Conservation (phyloP, 495 filamentous ascomycete genomes). For the Talaromyces nanjingensis region DNA sequence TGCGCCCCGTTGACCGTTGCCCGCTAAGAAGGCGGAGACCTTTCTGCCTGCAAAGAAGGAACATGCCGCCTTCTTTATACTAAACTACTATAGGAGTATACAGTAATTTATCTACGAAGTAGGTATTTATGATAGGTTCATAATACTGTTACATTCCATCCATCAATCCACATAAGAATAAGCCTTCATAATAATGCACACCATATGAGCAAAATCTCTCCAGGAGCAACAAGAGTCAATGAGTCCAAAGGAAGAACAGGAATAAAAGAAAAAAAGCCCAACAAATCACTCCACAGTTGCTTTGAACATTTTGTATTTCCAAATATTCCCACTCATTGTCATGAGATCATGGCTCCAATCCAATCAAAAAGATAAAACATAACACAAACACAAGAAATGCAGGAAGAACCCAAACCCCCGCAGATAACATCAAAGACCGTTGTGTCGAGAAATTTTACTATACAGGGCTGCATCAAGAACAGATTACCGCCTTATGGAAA, state of each 20-base stretch:
- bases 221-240: conserved; percentile 3
- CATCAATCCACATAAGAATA: conserved; percentile 1
- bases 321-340: not conserved
- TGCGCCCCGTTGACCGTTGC: not conserved
- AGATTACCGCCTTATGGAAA: conserved; percentile 11
- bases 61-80: no score
- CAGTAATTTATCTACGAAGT: no score
- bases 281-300: not conserved
- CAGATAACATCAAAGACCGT: not conserved
- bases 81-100: no score
- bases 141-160: conserved; percentile 8
- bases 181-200: conserved; percentile 7
- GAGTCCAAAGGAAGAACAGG: conserved; percentile 1
- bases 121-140: no score
- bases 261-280: not conserved
- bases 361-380: not conserved
- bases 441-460: conserved; percentile 23
- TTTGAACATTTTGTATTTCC: conserved; percentile 1
- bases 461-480: conserved; percentile 36
- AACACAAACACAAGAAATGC: not conserved
- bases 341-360: conserved; percentile 1
- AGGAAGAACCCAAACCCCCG: not conserved
- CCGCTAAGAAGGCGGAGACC: not conserved
- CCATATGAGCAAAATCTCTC: not conserved
- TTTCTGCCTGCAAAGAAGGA: not conserved